Conservation (phyloP, 768 basidiomycete species). For the Lactifluus volemus region DNA sequence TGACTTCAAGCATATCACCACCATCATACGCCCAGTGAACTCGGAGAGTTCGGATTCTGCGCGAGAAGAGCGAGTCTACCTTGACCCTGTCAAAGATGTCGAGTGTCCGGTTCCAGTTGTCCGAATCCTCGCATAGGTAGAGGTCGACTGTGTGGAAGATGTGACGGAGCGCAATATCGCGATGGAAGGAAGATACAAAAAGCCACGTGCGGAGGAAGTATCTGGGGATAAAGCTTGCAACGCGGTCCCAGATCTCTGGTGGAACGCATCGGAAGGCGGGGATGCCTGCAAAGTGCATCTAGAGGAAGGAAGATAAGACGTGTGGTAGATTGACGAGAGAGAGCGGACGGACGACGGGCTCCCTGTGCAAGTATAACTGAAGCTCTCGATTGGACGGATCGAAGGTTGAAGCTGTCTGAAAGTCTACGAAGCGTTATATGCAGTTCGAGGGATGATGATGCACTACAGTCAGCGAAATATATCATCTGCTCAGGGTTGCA, state of each 20-base stretch:
- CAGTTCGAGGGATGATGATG: not conserved
- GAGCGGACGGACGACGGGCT: constrained; percentile 35
- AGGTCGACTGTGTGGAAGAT: constrained; percentile 63
- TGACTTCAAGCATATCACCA: constrained; percentile 55
- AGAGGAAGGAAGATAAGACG: constrained; percentile 3
- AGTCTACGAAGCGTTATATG: constrained; percentile 33
- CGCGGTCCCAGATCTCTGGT: constrained; percentile 59
- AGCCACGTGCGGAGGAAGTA: constrained; percentile 65
- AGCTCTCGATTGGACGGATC: constrained; percentile 52
- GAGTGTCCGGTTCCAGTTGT: constrained; percentile 49
- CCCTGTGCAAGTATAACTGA: constrained; percentile 38
- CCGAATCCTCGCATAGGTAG: constrained; percentile 58
- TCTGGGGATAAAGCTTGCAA: constrained; percentile 52
- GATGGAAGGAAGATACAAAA: constrained; percentile 53
- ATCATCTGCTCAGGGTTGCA: not conserved
- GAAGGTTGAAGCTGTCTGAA: constrained; percentile 47
- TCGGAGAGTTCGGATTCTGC: constrained; percentile 47
- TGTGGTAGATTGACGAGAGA: not conserved
- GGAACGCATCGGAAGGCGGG: constrained; percentile 57
- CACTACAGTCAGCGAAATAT: not conserved
- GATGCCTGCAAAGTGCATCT: constrained; percentile 47
- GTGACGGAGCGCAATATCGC: constrained; percentile 53
- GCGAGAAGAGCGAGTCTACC: constrained; percentile 51
- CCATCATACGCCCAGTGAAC: constrained; percentile 66
- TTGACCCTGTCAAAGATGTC: constrained; percentile 64